Evolutionary conservation across 192 early-diverging fungal genomes (phyloP), one percentile per base, ranked within the genome.

Genomic region (Rhizoclosmatium globosum): DNA sequence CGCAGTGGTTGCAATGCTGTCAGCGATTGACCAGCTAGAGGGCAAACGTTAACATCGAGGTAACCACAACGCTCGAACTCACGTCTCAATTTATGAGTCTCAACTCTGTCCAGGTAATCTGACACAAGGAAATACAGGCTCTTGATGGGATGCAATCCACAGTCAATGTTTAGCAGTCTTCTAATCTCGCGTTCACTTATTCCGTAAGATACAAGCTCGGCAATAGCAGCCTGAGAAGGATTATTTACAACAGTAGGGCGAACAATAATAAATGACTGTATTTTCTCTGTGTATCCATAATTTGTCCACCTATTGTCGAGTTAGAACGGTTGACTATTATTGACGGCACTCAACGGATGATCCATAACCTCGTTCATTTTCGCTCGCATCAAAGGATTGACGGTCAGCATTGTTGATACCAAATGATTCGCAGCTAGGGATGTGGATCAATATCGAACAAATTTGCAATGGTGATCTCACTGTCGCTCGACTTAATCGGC

Each of bases 381-480:
- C 4, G 78, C 71, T 15, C 78, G 43, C 47, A 75, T 68, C 1
- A 47, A 9, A n/a, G 78, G 76, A 66, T 80, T 62, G 1, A 81
- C 80, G 11, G 47, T 74, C 72, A 88, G 67, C 65, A 86, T 70
- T n/a, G 79, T 81, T 19, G 72, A 23, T 58, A 88, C 72, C 21
- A 88, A 62, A n/a, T 85, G 78, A 56, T 79, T 82, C 4, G 76
- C 86, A 41, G 64, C 79, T 78, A 39, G 38, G 43, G 46, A 57
- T 45, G 83, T 42, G 62, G 6, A 88, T 89, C 62, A 89, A 90
- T 41, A 92, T 71, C 71, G 94, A 92, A 71, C 84, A 84, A 65
- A 87, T 79, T 77, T 91, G 90, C 71, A 94, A 76, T 38, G 92
- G 79, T 1, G 93, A 92, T 48, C 68, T 67, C 23, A 82, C 81